phyloP scores from a whole-genome alignment of 2,329 filamentous ascomycete species.

The Shiraia bambusicola region DNA sequence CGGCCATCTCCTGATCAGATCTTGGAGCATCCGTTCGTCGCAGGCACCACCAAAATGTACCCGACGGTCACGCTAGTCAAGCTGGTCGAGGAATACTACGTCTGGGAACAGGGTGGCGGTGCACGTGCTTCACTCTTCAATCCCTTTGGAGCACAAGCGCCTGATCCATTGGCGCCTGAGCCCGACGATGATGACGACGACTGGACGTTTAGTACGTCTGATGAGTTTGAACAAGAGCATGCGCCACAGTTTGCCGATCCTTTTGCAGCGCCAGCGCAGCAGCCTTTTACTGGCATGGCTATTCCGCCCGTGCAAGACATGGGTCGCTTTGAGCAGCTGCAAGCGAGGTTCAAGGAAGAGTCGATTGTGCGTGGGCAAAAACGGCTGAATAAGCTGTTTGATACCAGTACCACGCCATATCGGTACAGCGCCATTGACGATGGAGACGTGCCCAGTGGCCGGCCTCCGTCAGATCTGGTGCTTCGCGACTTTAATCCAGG shows the following conservation, averaged over 20 bases:
- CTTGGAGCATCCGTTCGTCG: constrained; percentile 69
- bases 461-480: constrained; percentile 58
- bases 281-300: constrained; percentile 39
- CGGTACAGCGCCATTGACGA: constrained; percentile 57
- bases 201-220: constrained; percentile 67
- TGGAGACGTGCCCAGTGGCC: constrained; percentile 43
- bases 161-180: constrained; percentile 50
- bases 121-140: constrained; percentile 66
- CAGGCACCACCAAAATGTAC: constrained; percentile 62
- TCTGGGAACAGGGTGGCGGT: constrained; percentile 75
- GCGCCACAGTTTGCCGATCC: constrained; percentile 49
- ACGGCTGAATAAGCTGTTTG: constrained; percentile 60
- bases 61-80: constrained; percentile 65
- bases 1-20: constrained; percentile 71
- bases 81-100: constrained; percentile 70
- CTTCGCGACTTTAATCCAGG: constrained; percentile 48
- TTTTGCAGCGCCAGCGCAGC: constrained; percentile 37
- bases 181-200: constrained; percentile 53
- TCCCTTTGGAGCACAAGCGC: constrained; percentile 59
- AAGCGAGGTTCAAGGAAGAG: constrained; percentile 58
- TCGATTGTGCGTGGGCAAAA: constrained; percentile 59
- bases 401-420: constrained; percentile 58
- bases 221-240: constrained; percentile 56
- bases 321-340: constrained; percentile 39
- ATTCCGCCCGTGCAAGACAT: constrained; percentile 37